Conservation (phyloP, 352 stramenopile species). For the Nothophytophthora sp. region DNA sequence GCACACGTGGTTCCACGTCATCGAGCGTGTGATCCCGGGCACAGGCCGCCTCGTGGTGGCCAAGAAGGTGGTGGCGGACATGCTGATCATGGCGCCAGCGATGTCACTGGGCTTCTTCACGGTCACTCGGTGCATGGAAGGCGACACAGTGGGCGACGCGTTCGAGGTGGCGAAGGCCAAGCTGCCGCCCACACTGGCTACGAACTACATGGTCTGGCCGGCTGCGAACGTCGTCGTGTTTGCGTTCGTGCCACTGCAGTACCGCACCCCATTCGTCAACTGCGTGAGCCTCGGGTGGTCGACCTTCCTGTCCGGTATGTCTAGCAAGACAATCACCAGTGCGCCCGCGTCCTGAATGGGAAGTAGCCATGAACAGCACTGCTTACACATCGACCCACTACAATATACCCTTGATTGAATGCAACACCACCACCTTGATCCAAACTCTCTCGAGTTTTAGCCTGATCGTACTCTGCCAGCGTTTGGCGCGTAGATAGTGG, state of each 20-base stretch:
- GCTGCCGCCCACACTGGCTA: slow-evolving; percentile 31
- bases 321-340: slow-evolving; percentile 21
- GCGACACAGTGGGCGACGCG: slow-evolving; percentile 28
- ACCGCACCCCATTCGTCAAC: slow-evolving; percentile 55
- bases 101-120: slow-evolving; percentile 48
- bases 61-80: slow-evolving; percentile 47
- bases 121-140: slow-evolving; percentile 42
- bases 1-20: slow-evolving; percentile 89
- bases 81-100: slow-evolving; percentile 41
- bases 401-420: too few relatives aligned
- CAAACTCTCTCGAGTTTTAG: too few relatives aligned
- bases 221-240: slow-evolving; percentile 53
- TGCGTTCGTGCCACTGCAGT: slow-evolving; percentile 46
- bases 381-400: too few relatives aligned
- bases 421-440: too few relatives aligned
- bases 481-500: too few relatives aligned
- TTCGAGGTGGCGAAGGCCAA: slow-evolving; percentile 38
- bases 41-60: slow-evolving; percentile 24
- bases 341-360: neutral
- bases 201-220: slow-evolving; percentile 56
- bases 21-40: slow-evolving; percentile 57
- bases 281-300: slow-evolving; percentile 55
- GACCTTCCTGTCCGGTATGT: slow-evolving; percentile 48
- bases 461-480: too few relatives aligned
- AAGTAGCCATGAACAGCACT: neutral